These are phyloP conservation scores for Cymodocea nodosa DNA, from an alignment of 116 monocot species.

Conservation along the genomic window DNA sequence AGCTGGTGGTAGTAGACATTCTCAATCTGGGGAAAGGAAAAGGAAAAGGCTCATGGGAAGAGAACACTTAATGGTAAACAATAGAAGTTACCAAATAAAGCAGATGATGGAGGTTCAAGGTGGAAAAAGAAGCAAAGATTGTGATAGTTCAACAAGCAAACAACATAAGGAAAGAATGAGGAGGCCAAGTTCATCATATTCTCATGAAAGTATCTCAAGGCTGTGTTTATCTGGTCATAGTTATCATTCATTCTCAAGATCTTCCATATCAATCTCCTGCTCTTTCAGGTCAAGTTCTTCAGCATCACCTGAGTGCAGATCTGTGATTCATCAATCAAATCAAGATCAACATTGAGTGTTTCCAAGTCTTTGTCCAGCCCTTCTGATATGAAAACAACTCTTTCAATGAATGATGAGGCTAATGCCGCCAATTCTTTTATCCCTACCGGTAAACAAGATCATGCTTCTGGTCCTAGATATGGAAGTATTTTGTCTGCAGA, in stretches of 20 bases:
- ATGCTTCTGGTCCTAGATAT: neutral
- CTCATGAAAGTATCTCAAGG: constrained; percentile 21
- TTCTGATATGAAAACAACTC: constrained; percentile 21
- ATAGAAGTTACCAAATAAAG: constrained; percentile 3
- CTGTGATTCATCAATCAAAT: constrained; percentile 20
- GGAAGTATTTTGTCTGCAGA: neutral
- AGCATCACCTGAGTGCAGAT: constrained; percentile 24
- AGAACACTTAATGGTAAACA: constrained; percentile 2
- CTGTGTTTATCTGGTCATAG: constrained; percentile 20
- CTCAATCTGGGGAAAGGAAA: constrained; percentile 7
- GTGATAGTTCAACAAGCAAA: constrained; percentile 12
- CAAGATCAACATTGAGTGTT: constrained; percentile 16
- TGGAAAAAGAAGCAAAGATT: constrained; percentile 4
- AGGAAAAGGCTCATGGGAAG: constrained; percentile 6
- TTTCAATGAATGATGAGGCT: constrained; percentile 7
- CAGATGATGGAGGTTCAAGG: constrained; percentile 5
- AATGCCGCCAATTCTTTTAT: constrained; percentile 2
- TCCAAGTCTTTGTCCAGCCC: constrained; percentile 27
- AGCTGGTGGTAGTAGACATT: constrained; percentile 10
- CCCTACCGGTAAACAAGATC: neutral
- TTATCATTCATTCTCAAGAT: constrained; percentile 31
- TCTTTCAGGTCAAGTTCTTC: constrained; percentile 36
- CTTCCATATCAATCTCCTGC: constrained; percentile 19
- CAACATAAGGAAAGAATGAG: constrained; percentile 13
- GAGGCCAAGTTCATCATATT: constrained; percentile 22